Percentiles rank a stretch among this genome's conserved stretches.
Conservation (phyloP, 129 eudicot species). For the Flaveria trinervia region DNA sequence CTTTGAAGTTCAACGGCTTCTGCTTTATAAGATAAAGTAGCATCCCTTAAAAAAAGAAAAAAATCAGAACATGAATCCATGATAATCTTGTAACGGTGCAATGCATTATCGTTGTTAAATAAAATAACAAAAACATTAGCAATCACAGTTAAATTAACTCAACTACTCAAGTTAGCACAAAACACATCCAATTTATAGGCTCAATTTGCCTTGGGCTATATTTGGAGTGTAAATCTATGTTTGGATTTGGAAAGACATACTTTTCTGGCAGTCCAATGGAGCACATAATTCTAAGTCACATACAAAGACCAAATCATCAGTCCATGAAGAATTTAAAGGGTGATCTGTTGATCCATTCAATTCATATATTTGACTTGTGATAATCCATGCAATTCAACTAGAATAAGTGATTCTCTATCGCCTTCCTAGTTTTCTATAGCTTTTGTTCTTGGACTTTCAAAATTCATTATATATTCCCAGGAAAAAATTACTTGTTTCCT, state of each 20-base stretch:
- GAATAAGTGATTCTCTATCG: neutral
- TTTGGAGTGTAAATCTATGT: neutral
- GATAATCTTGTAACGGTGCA: neutral
- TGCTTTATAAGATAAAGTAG: constrained; percentile 72
- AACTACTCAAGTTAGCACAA: neutral
- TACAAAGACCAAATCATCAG: neutral
- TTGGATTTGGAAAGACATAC: neutral
- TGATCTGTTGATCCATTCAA: neutral
- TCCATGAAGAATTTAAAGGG: neutral
- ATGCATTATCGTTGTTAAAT: neutral
- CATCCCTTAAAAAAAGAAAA: constrained; percentile 52
- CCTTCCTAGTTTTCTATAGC: neutral
- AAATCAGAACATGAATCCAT: constrained; percentile 15
- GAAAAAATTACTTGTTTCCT: too few species aligned
- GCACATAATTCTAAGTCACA: neutral
- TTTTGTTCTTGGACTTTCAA: neutral
- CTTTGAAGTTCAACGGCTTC: constrained; percentile 90
- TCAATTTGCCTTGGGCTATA: neutral
- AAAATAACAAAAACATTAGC: neutral
- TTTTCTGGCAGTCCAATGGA: neutral
- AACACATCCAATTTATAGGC: neutral
- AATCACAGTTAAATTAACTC: neutral
- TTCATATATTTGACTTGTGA: neutral
- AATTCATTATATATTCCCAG: neutral
- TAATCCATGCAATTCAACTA: neutral